phyloP scores from a whole-genome alignment of 2,329 filamentous ascomycete species.

The Huntiella omanensis region DNA sequence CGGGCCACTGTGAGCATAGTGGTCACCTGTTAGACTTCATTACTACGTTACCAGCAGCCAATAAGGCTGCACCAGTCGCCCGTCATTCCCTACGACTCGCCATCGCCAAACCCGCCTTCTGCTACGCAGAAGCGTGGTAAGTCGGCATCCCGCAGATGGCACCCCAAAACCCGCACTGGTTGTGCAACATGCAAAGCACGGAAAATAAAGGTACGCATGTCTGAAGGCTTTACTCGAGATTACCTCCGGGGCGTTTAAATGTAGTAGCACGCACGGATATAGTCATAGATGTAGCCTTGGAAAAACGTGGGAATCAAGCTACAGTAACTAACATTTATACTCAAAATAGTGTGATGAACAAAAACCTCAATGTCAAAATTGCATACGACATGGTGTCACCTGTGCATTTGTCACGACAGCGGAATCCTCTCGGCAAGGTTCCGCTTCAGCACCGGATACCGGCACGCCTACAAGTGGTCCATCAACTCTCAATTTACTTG shows the following conservation, averaged over 20 bases:
- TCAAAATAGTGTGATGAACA: conserved; percentile 14
- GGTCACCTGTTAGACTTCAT: too few relatives aligned
- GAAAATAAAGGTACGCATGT: conserved; percentile 12
- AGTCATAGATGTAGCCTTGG: not conserved
- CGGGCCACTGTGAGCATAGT: too few relatives aligned
- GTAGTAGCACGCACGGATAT: too few relatives aligned
- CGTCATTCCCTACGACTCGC: not conserved
- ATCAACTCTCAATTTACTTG: conserved; percentile 19
- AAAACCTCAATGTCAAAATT: conserved; percentile 15
- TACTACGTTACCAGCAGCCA: not conserved
- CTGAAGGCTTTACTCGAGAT: not conserved
- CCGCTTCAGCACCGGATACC: conserved; percentile 7
- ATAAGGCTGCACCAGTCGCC: not conserved
- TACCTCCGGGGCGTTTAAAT: too few relatives aligned
- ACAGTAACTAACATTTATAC: not conserved
- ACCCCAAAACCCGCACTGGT: conserved; percentile 12
- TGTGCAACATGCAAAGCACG: conserved; percentile 12
- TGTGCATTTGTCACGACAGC: conserved; percentile 14
- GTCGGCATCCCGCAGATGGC: conserved; percentile 8
- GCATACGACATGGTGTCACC: conserved; percentile 14
- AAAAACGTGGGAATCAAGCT: too few relatives aligned
- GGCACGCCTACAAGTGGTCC: conserved; percentile 3
- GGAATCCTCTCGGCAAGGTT: conserved; percentile 9
- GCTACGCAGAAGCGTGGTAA: conserved; percentile 2
- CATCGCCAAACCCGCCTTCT: not conserved